phyloP scores from a whole-genome alignment of 202 grass and related monocot species.

The Miscanthus sacchariflorus region DNA sequence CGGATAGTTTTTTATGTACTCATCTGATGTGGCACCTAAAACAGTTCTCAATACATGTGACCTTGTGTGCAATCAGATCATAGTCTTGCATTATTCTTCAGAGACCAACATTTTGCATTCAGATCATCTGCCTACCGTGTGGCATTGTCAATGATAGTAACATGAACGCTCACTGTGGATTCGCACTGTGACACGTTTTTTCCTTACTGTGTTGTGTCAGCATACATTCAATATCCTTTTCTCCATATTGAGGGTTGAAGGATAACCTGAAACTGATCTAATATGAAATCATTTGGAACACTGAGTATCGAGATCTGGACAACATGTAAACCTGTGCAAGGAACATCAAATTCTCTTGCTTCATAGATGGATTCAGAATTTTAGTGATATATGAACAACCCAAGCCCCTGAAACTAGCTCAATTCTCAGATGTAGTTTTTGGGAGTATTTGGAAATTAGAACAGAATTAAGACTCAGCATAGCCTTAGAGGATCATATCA shows the following conservation, averaged over 20 bases:
- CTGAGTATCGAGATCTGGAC: background rate
- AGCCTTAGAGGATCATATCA: background rate
- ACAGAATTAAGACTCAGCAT: no score
- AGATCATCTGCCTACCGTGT: background rate
- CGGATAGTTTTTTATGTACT: background rate
- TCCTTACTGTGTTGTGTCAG: no score
- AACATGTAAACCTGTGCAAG: background rate
- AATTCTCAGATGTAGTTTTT: background rate
- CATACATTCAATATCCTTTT: background rate
- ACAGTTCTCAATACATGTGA: background rate
- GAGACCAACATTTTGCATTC: background rate
- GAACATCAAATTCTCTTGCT: background rate
- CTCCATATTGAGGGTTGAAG: no score
- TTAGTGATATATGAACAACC: background rate
- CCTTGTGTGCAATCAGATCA: background rate
- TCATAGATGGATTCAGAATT: background rate
- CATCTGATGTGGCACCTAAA: background rate
- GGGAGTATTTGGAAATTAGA: background rate
- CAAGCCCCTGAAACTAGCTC: background rate
- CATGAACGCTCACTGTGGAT: no score
- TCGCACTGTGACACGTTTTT: no score
- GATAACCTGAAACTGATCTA: background rate
- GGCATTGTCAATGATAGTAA: no score
- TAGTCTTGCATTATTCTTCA: background rate
- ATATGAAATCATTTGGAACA: background rate